phyloP scores from a whole-genome alignment of 2,329 filamentous ascomycete genomes.

The Dothideomycetidae sp. region DNA sequence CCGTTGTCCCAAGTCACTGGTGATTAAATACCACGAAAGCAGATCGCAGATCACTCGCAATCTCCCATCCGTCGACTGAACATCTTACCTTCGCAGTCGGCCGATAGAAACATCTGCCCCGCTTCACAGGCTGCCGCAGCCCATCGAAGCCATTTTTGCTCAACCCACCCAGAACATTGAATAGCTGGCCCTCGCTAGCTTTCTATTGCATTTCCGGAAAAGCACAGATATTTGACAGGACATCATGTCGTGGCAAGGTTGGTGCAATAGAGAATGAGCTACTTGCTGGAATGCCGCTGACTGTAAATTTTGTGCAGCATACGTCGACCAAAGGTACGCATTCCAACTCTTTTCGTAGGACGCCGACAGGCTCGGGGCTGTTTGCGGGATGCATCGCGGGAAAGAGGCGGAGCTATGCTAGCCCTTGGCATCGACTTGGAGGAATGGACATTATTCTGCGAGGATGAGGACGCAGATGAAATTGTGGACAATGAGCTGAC shows the following conservation, averaged over 20 bases:
- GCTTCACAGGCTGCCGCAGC: no score
- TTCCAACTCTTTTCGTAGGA: conserved; percentile 6
- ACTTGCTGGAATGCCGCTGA: conserved; percentile 10
- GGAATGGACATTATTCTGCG: no score
- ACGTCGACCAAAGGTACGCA: conserved; percentile 49
- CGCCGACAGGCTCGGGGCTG: background rate
- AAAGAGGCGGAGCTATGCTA: background rate
- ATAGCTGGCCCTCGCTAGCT: background rate
- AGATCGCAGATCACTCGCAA: no score
- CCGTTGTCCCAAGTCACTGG: no score
- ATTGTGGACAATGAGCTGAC: conserved; percentile 12
- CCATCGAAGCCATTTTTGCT: no score
- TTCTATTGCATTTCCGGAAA: background rate
- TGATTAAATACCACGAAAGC: no score
- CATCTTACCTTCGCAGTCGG: no score
- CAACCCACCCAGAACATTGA: no score
- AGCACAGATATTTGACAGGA: conserved; percentile 9
- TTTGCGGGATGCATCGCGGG: background rate
- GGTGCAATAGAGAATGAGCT: conserved; percentile 12
- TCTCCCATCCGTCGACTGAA: no score
- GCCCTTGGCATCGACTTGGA: background rate
- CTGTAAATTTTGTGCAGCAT: conserved; percentile 32
- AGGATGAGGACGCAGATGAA: background rate
- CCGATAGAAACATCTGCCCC: no score
- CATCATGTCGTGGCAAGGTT: conserved; percentile 67